Conservation (phyloP, 2,329 filamentous ascomycete genomes). For the Fusarium succisae region DNA sequence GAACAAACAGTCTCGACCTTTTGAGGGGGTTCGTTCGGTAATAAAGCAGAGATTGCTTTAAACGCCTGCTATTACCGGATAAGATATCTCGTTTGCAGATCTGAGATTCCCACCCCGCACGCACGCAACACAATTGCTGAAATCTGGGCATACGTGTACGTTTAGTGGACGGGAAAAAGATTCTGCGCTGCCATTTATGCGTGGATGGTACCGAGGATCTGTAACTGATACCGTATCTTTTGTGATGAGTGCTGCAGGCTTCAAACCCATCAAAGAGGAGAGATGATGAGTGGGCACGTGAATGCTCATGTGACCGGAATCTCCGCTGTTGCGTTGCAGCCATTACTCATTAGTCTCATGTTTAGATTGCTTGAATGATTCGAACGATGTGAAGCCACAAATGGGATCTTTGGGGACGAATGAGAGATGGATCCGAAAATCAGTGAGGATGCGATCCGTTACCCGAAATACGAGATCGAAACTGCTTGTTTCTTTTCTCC, state of each 20-base stretch:
- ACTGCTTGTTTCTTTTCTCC: background rate
- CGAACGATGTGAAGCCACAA: background rate
- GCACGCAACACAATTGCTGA: background rate
- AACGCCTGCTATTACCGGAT: constrained; percentile 10
- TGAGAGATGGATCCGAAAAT: background rate
- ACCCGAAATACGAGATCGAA: background rate
- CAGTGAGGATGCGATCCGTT: background rate
- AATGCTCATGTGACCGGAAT: background rate
- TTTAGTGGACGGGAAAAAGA: background rate
- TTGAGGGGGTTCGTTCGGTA: background rate
- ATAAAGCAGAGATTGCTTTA: background rate
- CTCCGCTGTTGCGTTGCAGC: background rate
- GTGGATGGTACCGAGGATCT: background rate
- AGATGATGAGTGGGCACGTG: background rate
- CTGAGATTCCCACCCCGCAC: constrained; percentile 16
- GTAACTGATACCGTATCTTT: background rate
- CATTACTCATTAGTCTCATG: background rate
- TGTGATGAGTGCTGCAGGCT: background rate
- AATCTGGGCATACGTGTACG: background rate
- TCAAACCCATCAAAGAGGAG: background rate
- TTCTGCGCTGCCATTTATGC: background rate
- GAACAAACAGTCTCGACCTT: background rate
- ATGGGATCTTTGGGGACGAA: background rate
- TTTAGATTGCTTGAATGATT: background rate
- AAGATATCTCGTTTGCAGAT: constrained; percentile 22